These are phyloP conservation scores for Tricholoma sp. DNA, from an alignment of 768 basidiomycete genomes.

Conservation along the genomic window DNA sequence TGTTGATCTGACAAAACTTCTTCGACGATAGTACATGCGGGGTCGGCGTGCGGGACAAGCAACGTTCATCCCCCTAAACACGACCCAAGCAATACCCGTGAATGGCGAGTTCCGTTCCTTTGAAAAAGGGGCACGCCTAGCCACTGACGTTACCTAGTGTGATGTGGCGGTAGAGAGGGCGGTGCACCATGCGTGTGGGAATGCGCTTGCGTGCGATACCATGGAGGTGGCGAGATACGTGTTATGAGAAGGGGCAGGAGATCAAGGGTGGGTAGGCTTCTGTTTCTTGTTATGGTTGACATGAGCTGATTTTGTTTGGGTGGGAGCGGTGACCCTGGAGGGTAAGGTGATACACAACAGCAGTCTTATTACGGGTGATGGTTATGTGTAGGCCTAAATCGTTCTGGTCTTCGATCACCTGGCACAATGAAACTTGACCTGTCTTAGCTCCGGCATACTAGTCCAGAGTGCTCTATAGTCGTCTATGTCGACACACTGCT, in stretches of 20 bases:
- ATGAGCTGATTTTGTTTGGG: neutral
- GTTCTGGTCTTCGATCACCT: too few relatives aligned
- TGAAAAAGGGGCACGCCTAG: conserved; percentile 80
- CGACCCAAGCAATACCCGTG: conserved; percentile 88
- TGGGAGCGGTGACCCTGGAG: conserved; percentile 87
- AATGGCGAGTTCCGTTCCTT: conserved; percentile 94
- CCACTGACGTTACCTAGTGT: conserved; percentile 80
- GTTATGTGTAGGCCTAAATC: conserved; percentile 28
- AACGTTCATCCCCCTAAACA: conserved; percentile 98
- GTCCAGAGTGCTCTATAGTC: too few relatives aligned
- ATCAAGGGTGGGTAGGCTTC: conserved; percentile 72
- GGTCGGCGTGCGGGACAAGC: conserved; percentile 94
- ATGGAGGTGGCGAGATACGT: conserved; percentile 89
- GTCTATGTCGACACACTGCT: too few relatives aligned
- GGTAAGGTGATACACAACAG: conserved; percentile 98
- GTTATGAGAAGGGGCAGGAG: conserved; percentile 92
- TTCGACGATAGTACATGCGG: conserved; percentile 70
- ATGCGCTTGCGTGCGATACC: conserved; percentile 90
- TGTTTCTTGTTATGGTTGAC: neutral
- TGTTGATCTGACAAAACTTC: neutral
- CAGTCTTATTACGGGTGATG: conserved; percentile 84
- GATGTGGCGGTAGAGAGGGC: conserved; percentile 87
- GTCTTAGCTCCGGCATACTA: too few relatives aligned
- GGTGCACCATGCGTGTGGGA: conserved; percentile 95
- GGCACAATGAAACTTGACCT: too few relatives aligned